phyloP scores from a whole-genome alignment of 2,329 filamentous ascomycete genomes.

The Hypoxylon rubiginosum region DNA sequence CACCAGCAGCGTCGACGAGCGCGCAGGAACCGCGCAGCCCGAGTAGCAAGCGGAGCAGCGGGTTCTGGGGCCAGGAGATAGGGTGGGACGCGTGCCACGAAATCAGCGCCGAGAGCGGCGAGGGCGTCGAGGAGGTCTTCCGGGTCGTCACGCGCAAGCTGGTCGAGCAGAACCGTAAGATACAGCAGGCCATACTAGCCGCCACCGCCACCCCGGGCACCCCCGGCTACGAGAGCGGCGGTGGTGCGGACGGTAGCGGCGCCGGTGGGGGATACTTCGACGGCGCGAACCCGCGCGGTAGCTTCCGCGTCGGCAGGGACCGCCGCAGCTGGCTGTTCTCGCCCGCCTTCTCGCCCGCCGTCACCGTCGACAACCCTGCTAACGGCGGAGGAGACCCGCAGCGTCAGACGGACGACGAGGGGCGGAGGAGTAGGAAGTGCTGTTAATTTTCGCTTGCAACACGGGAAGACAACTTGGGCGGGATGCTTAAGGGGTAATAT shows the following conservation, averaged over 20 bases:
- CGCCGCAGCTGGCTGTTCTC: constrained; percentile 71
- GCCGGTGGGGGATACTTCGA: constrained; percentile 71
- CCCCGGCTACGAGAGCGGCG: constrained; percentile 59
- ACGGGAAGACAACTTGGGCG: not conserved
- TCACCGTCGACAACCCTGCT: constrained; percentile 63
- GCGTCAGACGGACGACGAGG: constrained; percentile 31
- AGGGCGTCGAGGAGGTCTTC: constrained; percentile 97
- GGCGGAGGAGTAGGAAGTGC: constrained; percentile 47
- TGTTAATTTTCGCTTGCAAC: constrained; percentile 30
- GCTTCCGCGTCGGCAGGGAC: constrained; percentile 70
- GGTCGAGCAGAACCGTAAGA: constrained; percentile 74
- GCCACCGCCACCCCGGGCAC: constrained; percentile 66
- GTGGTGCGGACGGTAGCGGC: constrained; percentile 25
- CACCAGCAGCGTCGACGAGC: constrained; percentile 53
- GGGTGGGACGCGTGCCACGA: constrained; percentile 99
- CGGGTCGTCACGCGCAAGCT: constrained; percentile 75
- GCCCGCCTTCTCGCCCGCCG: constrained; percentile 65
- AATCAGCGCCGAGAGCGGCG: constrained; percentile 92
- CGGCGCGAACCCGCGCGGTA: constrained; percentile 61
- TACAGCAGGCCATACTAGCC: constrained; percentile 70
- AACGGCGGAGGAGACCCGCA: constrained; percentile 47
- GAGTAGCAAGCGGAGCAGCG: constrained; percentile 75
- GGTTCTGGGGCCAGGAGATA: constrained; percentile 91
- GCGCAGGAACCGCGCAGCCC: constrained; percentile 68
- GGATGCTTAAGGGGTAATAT: not conserved